A percentile compares a stretch with the other conserved stretches of the same genome.
Conservation (phyloP, 331 rosid species). For the Quercus lobata region DNA sequence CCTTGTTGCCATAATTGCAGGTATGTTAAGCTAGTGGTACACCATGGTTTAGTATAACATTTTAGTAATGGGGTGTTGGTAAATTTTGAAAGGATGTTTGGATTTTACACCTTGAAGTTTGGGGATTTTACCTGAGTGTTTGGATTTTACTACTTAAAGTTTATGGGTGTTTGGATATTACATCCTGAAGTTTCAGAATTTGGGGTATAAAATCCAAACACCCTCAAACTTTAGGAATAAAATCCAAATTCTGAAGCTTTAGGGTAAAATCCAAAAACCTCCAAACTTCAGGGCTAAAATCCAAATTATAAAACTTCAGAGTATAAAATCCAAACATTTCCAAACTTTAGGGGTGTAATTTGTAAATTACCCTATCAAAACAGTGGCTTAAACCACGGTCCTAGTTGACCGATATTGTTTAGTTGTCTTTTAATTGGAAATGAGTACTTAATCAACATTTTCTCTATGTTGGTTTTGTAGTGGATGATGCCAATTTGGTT, state of each 20-base stretch:
- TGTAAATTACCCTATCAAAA: slow-evolving; percentile 62
- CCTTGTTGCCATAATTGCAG: slow-evolving; percentile 38
- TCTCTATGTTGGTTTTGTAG: slow-evolving; percentile 34
- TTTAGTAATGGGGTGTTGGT: neutral
- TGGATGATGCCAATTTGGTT: slow-evolving; percentile 50
- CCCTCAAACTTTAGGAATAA: fast-evolving
- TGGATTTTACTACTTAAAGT: too few species aligned
- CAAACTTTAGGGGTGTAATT: too few species aligned
- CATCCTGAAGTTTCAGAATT: too few species aligned
- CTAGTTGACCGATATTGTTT: neutral
- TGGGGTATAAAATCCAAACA: too few species aligned
- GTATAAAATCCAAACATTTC: too few species aligned
- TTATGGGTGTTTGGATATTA: too few species aligned
- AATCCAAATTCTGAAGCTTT: fast-evolving
- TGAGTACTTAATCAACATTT: neutral
- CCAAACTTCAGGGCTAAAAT: too few species aligned
- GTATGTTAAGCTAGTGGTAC: slow-evolving; percentile 29
- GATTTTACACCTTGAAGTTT: too few species aligned
- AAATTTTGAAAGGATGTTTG: neutral
- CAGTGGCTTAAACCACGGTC: neutral
- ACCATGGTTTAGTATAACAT: neutral
- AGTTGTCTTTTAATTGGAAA: too few species aligned
- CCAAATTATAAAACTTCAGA: fast-evolving
- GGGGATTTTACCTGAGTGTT: too few species aligned
- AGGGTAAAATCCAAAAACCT: too few species aligned